Base-by-base conservation (phyloP, 169 alveolate species). In the Miamiensis avidus region DNA sequence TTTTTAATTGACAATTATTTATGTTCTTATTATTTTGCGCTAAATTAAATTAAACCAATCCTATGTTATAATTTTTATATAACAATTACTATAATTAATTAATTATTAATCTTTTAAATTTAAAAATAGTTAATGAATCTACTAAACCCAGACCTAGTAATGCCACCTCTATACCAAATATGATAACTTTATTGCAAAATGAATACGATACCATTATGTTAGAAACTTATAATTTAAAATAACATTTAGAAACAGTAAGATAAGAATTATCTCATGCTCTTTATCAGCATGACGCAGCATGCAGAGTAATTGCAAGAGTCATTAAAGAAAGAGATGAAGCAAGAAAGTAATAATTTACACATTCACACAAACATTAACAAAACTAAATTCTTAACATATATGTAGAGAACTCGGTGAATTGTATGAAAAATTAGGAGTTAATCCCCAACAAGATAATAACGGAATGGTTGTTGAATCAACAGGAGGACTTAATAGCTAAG, bases 251-350 rank as follows among this genome's bases (percentile, higher is more conserved):
- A 75, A 93, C 92, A 32, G 94, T 95, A 6, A 94, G 99, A 77
- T 96, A 97, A 88, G 99, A 99, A 93, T 97, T 99, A 32, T 96
- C 99, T 64, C 99, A 98, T 85, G 95, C 99, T 49, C 95, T 99
- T 31, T 99, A 98, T 92, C 99, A 99, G 88, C 99, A 98, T 82
- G 99, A 99, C 84, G 99, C 99, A 1, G 99, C 99, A 26, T 97
- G 99, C 32, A 93, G 99, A 81, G 99, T 99, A 29, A 98, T 98
- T 25, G 99, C 99, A 28, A 92, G 99, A 89, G 94, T 99, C 30
- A 88, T 97, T 25, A 96, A 97, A 84, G 99, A 99, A 93, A 95
- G 99, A 83, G 99, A 99, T 87, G 95, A 95, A 64, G 98, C 99
- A 64, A 86, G 90, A 86, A 77, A 74, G 82, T 75, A 82, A 72